phyloP scores from a whole-genome alignment of 2,329 filamentous ascomycete species.

The Aureobasidium sp. region DNA sequence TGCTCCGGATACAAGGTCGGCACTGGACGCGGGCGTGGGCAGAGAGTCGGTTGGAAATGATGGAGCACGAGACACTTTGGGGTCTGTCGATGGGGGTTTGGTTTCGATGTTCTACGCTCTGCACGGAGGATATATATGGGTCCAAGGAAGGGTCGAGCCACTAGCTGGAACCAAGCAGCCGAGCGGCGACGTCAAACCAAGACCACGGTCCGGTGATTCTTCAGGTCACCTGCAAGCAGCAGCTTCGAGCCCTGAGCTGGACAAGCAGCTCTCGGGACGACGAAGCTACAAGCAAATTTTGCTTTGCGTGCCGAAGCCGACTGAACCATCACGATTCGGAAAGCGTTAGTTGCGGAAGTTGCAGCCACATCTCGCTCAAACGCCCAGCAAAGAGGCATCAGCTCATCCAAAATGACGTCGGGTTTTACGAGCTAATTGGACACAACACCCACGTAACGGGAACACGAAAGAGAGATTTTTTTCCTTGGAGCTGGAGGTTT shows the following conservation, averaged over 20 bases:
- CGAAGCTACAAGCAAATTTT: neutral
- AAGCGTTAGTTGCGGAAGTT: neutral
- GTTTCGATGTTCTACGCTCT: slow-evolving; percentile 11
- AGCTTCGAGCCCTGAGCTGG: neutral
- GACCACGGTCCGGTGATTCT: slow-evolving; percentile 5
- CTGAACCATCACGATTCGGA: neutral
- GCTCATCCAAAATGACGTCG: slow-evolving; percentile 5
- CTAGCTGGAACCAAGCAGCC: neutral
- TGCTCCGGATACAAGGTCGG: slow-evolving; percentile 14
- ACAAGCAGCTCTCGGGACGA: neutral
- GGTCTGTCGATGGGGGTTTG: slow-evolving; percentile 14
- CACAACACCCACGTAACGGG: neutral
- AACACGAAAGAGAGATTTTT: slow-evolving; percentile 7
- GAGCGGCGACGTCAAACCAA: slow-evolving; percentile 16
- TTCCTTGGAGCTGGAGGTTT: slow-evolving; percentile 8
- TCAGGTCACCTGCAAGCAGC: slow-evolving; percentile 9
- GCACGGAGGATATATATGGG: slow-evolving; percentile 16
- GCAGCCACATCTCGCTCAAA: slow-evolving; percentile 5
- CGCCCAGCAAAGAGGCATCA: slow-evolving; percentile 2
- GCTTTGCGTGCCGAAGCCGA: slow-evolving; percentile 10
- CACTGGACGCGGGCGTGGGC: slow-evolving; percentile 12
- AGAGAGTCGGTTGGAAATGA: slow-evolving; percentile 10
- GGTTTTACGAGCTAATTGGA: neutral
- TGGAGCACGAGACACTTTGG: slow-evolving; percentile 16
- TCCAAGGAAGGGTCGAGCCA: slow-evolving; percentile 3